Evolutionary conservation across 345 rosid genomes (phyloP), one percentile per base, ranked within the genome.

Genomic region (Bruguiera sexangula): DNA sequence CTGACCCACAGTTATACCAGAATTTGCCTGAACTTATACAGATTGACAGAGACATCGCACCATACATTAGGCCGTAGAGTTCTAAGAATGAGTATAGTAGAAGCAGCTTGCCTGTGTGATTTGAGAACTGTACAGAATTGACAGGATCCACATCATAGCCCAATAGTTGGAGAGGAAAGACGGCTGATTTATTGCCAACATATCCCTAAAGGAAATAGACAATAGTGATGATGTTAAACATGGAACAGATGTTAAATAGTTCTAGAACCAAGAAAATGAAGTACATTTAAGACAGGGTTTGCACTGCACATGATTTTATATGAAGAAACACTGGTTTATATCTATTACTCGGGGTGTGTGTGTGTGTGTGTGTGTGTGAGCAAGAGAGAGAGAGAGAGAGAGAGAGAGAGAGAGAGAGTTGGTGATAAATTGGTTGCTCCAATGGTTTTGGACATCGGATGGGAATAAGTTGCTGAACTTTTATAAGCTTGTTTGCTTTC

Each of bases 61-160:
- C 65, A 26, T 60, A 78, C 56, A 67, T 60, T 81, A 79, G 76
- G 74, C 78, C 72, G 67, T 81, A 82, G 67, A 73, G 69, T 65
- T 70, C 65, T 69, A 73, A 76, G 69, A 79, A 74, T 69, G 74
- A 57, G 56, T 69, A 80, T 64, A 75, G 39, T 59, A 48, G 70
- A 73, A 81, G 75, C 80, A 73, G 79, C 82, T 83, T 84, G 87
- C 99, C 99, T 68, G 99, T 95, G 78, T 92, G 99, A 70, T 95
- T 95, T 3, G 99, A 95, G 83, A 95, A 92, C 77, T 95, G 99
- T 27, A 95, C 99, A 1, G 99, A 95, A 82, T 95, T 87, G 66
- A 95, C 83, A 22, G 99, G 98, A 81, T 95, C 98, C 67, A 95
- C 98, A 82, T 95, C 99, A 75, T 83, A 95, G 51, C 99, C 99